Evolutionary conservation across 2,329 filamentous ascomycete genomes (phyloP).

Genomic region (Apiospora koreana): DNA sequence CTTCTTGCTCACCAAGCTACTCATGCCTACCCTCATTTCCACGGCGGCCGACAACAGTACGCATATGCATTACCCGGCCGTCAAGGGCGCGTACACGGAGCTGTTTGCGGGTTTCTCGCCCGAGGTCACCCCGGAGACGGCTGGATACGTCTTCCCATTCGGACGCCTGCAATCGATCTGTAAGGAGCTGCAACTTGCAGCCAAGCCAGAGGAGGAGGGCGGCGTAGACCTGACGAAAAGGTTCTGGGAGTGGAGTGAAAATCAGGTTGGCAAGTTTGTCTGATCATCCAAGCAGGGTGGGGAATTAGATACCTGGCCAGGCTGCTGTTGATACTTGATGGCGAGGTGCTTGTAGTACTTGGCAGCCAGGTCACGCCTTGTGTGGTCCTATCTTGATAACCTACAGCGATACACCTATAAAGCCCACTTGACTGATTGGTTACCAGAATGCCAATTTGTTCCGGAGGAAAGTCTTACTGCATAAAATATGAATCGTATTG

Average conservation of each 20-base stretch:
- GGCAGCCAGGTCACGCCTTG: too few species aligned
- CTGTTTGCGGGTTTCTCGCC: slow-evolving; percentile 40
- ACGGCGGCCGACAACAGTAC: slow-evolving; percentile 19
- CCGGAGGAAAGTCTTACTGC: too few species aligned
- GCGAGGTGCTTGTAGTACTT: too few species aligned
- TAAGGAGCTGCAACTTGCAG: slow-evolving; percentile 33
- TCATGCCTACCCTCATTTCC: slow-evolving; percentile 27
- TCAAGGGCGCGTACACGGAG: slow-evolving; percentile 43
- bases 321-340: too few species aligned
- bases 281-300: neutral
- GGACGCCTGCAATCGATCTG: slow-evolving; percentile 24
- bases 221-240: slow-evolving; percentile 37
- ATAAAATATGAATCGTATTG: too few species aligned
- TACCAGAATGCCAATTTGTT: too few species aligned
- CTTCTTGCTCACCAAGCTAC: slow-evolving; percentile 31
- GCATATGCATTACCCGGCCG: slow-evolving; percentile 21
- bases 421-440: too few species aligned
- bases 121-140: slow-evolving; percentile 35
- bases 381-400: too few species aligned
- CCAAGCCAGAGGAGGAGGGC: slow-evolving; percentile 35
- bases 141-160: slow-evolving; percentile 26
- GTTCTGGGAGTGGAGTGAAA: slow-evolving; percentile 48
- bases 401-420: too few species aligned
- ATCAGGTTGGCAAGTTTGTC: slow-evolving; percentile 27
- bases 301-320: too few species aligned